phyloP scores from a whole-genome alignment of 2,329 filamentous ascomycete genomes.

The Salinomyces thailandicus region DNA sequence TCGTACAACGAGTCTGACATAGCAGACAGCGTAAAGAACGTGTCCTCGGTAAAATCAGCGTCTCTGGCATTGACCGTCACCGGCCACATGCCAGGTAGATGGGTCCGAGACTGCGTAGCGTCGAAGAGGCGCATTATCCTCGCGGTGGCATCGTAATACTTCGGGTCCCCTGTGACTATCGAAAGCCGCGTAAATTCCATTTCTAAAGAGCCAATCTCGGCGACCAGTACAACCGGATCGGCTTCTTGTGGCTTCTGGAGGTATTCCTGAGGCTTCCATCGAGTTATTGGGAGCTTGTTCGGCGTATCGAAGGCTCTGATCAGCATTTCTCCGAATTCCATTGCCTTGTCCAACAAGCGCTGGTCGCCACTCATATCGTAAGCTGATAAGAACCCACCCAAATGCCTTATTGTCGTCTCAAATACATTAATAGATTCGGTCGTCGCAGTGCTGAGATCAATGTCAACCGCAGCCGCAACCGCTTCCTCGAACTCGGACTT shows the following conservation, averaged over 20 bases:
- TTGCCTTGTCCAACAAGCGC: slow-evolving; percentile 26
- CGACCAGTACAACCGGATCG: slow-evolving; percentile 32
- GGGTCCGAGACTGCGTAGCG: slow-evolving; percentile 32
- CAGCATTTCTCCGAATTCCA: slow-evolving; percentile 33
- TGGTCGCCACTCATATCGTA: slow-evolving; percentile 29
- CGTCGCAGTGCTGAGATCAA: slow-evolving; percentile 33
- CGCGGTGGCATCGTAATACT: slow-evolving; percentile 38
- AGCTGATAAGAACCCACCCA: slow-evolving; percentile 28
- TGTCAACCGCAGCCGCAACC: slow-evolving; percentile 31
- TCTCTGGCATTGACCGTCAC: slow-evolving; percentile 33
- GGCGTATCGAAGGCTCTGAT: slow-evolving; percentile 40
- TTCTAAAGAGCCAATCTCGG: slow-evolving; percentile 38
- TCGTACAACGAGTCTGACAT: slow-evolving; percentile 30
- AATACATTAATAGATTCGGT: slow-evolving; percentile 37
- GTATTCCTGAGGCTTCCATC: slow-evolving; percentile 34
- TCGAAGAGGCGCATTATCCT: slow-evolving; percentile 34
- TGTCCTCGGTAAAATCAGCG: slow-evolving; percentile 32
- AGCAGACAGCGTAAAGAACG: slow-evolving; percentile 26
- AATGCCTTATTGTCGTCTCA: slow-evolving; percentile 39
- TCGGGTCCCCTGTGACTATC: slow-evolving; percentile 34
- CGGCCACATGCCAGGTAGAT: slow-evolving; percentile 40
- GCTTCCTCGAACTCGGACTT: slow-evolving; percentile 39
- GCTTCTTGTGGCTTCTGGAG: slow-evolving; percentile 31
- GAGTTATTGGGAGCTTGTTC: slow-evolving; percentile 35
- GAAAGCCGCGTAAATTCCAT: slow-evolving; percentile 41